Percentiles rank a stretch among this genome's conserved stretches.
Evolutionary conservation across 208 protist genomes (phyloP).

Genomic region (Zelonia costaricensis): DNA sequence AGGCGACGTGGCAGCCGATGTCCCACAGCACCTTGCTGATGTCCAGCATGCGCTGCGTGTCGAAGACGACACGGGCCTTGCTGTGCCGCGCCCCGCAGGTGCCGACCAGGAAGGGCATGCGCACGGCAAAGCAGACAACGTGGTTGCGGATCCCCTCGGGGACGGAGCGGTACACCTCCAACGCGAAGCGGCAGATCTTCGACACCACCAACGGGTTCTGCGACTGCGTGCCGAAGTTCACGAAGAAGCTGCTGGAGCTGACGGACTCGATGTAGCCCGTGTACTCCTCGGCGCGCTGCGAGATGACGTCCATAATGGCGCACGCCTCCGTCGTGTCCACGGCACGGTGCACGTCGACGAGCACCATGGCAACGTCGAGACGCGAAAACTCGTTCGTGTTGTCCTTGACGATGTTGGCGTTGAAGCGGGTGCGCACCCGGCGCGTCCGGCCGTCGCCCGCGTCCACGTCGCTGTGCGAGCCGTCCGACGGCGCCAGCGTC

Average conservation of each 20-base stretch:
- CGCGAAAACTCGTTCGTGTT: conserved; percentile 55
- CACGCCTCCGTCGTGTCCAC: conserved; percentile 24
- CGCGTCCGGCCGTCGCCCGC: conserved; percentile 23
- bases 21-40: conserved; percentile 49
- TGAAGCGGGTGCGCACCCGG: conserved; percentile 48
- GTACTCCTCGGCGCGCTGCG: conserved; percentile 35
- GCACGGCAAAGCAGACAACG: conserved; percentile 59
- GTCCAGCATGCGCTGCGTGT: conserved; percentile 41
- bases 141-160: conserved; percentile 30
- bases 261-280: conserved; percentile 61
- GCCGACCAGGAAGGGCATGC: conserved; percentile 68
- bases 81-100: conserved; percentile 52
- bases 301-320: conserved; percentile 41
- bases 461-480: conserved; percentile 13
- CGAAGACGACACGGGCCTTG: conserved; percentile 44
- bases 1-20: conserved; percentile 60
- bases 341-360: conserved; percentile 49
- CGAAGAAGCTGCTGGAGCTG: conserved; percentile 46
- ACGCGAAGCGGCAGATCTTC: conserved; percentile 62
- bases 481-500: conserved; percentile 30
- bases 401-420: conserved; percentile 70
- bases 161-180: conserved; percentile 45
- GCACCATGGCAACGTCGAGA: conserved; percentile 51
- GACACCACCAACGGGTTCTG: conserved; percentile 54
- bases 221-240: conserved; percentile 72